phyloP scores from a whole-genome alignment of 2,329 filamentous ascomycete species.

The Aspergillus hiratsukae region DNA sequence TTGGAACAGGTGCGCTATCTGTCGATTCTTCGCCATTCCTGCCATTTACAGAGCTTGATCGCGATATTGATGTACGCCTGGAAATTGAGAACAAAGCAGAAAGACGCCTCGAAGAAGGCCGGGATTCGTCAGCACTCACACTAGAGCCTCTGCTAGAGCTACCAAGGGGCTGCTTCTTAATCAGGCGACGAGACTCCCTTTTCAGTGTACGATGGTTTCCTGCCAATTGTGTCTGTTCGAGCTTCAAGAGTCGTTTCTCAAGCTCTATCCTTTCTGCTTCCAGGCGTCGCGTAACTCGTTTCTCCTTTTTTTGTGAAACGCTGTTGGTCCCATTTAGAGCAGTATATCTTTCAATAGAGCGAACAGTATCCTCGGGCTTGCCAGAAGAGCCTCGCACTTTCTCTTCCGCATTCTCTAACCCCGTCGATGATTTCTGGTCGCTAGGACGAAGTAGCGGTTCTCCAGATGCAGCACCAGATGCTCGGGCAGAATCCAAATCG shows the following conservation, averaged over 20 bases:
- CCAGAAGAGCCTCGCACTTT: constrained; percentile 6
- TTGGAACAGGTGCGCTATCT: background rate
- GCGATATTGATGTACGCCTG: constrained; percentile 24
- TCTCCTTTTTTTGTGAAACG: constrained; percentile 20
- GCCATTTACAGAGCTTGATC: constrained; percentile 22
- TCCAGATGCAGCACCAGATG: background rate
- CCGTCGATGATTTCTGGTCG: background rate
- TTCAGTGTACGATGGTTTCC: constrained; percentile 12
- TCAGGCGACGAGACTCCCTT: constrained; percentile 27
- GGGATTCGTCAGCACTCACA: constrained; percentile 22
- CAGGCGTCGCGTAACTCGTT: constrained; percentile 27
- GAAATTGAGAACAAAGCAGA: constrained; percentile 26
- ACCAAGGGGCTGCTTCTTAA: constrained; percentile 31
- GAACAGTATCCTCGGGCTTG: constrained; percentile 3
- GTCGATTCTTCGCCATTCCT: constrained; percentile 10
- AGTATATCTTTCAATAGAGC: constrained; percentile 10
- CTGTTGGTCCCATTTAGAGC: constrained; percentile 19
- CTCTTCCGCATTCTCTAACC: constrained; percentile 1
- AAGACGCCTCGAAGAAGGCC: constrained; percentile 19
- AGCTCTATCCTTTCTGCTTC: constrained; percentile 31
- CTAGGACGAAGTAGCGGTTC: constrained; percentile 3
- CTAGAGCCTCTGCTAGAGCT: constrained; percentile 29
- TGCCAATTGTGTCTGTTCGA: constrained; percentile 22
- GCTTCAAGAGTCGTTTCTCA: constrained; percentile 17
- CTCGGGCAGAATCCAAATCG: background rate